Percentiles rank a stretch among this genome's conserved stretches.
Evolutionary conservation across 371 early-diverging fungal genomes (phyloP).

Genomic region (Rhizopus sp.): DNA sequence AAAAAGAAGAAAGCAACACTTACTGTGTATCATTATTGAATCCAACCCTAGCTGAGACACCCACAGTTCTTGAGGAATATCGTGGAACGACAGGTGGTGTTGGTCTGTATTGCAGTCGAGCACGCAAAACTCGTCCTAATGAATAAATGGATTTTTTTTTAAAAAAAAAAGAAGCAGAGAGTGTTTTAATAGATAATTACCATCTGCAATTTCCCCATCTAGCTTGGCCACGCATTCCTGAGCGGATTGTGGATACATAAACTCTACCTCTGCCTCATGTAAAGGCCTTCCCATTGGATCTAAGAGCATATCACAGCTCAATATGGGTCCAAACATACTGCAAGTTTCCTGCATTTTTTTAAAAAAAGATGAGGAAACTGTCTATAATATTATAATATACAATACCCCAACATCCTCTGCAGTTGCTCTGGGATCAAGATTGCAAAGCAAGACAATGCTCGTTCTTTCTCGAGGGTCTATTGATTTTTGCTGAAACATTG

Average conservation of each 20-base stretch:
- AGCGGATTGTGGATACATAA: conserved; percentile 36
- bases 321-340: conserved; percentile 38
- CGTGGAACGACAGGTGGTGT: conserved; percentile 22
- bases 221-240: conserved; percentile 41
- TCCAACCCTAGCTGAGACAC: conserved; percentile 14
- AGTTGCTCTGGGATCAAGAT: conserved; percentile 59
- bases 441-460: conserved; percentile 51
- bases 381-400: neutral
- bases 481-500: conserved; percentile 5
- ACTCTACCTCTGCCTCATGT: conserved; percentile 52
- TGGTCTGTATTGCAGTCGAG: conserved; percentile 24
- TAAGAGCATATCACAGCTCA: conserved; percentile 38
- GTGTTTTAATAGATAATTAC: conserved; percentile 15
- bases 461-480: conserved; percentile 9
- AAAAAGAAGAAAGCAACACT: neutral
- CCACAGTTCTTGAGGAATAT: conserved; percentile 26
- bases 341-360: conserved; percentile 29
- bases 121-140: conserved; percentile 42
- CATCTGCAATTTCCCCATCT: conserved; percentile 50
- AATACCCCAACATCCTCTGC: conserved; percentile 61
- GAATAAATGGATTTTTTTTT: neutral
- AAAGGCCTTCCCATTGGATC: conserved; percentile 45
- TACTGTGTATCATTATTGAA: conserved; percentile 2
- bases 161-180: neutral
- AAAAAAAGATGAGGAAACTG: neutral